A percentile compares a stretch with the other conserved stretches of the same genome.
Conservation (phyloP, 1,284 basidiomycete genomes). For the Irpex sp. region DNA sequence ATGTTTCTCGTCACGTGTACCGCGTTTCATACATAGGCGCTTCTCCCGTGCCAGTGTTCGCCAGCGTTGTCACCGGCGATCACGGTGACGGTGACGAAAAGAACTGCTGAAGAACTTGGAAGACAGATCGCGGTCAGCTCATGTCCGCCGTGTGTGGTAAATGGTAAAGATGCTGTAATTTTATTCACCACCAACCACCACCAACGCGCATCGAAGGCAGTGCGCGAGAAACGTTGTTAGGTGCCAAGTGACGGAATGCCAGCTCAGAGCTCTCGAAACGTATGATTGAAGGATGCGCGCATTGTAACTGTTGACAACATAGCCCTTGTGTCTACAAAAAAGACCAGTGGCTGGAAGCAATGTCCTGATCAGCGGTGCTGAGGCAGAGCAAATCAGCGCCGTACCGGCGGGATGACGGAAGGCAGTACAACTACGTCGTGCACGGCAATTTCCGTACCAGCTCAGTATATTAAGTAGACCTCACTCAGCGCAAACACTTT, state of each 20-base stretch:
- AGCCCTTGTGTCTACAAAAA: neutral
- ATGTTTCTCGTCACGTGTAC: neutral
- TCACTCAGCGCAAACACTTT: constrained; percentile 1
- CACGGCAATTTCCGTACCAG: constrained; percentile 12
- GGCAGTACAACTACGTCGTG: constrained; percentile 6
- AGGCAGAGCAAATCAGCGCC: neutral
- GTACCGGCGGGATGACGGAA: neutral
- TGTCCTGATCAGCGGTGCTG: neutral
- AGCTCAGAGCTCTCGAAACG: neutral
- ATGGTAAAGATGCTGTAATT: neutral
- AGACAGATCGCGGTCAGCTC: no score
- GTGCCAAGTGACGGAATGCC: neutral
- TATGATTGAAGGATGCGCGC: neutral
- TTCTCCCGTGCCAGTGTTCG: no score
- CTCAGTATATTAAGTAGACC: constrained; percentile 5
- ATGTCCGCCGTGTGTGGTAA: neutral
- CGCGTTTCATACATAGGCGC: neutral
- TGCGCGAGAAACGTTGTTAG: neutral
- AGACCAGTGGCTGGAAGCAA: neutral
- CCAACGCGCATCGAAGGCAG: no score
- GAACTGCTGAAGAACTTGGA: no score
- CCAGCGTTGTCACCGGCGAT: no score
- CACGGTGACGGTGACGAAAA: neutral
- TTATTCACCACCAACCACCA: no score
- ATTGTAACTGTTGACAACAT: neutral